A percentile compares a stretch with the other conserved stretches of the same genome.
Conservation (phyloP, 805 yeast genomes). For the Metschnikowia drakensbergensis region DNA sequence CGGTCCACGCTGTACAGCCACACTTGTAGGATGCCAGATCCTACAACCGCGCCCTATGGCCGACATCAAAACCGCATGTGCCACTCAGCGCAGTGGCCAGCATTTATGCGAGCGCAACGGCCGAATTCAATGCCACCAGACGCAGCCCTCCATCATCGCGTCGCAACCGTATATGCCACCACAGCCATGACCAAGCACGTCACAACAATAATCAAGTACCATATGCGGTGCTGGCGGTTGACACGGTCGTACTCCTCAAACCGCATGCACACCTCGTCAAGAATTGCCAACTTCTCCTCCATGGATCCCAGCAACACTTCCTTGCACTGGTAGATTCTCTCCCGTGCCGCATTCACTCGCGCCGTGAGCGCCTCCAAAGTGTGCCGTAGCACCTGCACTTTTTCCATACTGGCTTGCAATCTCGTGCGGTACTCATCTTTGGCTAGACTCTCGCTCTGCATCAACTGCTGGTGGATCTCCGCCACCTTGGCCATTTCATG, state of each 20-base stretch:
- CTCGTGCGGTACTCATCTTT: slow-evolving; percentile 22
- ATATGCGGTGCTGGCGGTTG: slow-evolving; percentile 26
- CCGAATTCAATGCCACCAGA: too few relatives aligned
- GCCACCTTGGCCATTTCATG: slow-evolving; percentile 18
- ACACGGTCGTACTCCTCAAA: slow-evolving; percentile 26
- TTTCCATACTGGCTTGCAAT: slow-evolving; percentile 25
- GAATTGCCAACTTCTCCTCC: slow-evolving; percentile 25
- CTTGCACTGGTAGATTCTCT: slow-evolving; percentile 25
- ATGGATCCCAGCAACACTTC: slow-evolving; percentile 24
- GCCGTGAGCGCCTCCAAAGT: slow-evolving; percentile 25
- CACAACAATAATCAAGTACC: slow-evolving; percentile 24
- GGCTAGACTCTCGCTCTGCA: slow-evolving; percentile 16
- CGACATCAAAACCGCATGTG: too few relatives aligned
- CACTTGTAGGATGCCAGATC: too few relatives aligned
- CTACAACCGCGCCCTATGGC: too few relatives aligned
- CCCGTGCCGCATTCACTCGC: slow-evolving; percentile 24
- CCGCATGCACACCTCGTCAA: slow-evolving; percentile 29
- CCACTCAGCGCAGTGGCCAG: too few relatives aligned
- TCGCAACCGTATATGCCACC: slow-evolving; percentile 3
- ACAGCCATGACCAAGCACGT: slow-evolving; percentile 18
- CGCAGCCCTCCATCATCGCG: neutral
- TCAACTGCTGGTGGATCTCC: slow-evolving; percentile 20
- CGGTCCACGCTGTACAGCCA: too few relatives aligned
- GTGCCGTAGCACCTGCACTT: slow-evolving; percentile 26
- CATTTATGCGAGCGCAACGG: too few relatives aligned